Conservation (phyloP, 345 rosid species). For the Eutrema japonicum region DNA sequence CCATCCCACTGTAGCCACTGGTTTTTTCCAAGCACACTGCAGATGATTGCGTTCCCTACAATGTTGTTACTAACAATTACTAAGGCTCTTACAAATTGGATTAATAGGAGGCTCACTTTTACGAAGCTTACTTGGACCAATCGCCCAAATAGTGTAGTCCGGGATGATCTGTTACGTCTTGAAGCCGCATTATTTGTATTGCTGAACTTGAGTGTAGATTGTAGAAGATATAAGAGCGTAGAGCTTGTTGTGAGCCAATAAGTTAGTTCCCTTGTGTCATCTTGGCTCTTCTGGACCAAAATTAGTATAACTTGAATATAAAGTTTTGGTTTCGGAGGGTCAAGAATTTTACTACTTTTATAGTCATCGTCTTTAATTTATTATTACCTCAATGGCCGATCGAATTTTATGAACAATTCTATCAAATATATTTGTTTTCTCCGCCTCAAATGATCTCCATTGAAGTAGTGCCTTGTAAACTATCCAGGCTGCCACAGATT, state of each 20-base stretch:
- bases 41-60: slow-evolving; percentile 55
- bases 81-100: slow-evolving; percentile 15
- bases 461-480: slow-evolving; percentile 61
- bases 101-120: slow-evolving; percentile 21
- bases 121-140: slow-evolving; percentile 53
- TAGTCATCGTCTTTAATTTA: neutral
- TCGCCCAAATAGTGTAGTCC: slow-evolving; percentile 53
- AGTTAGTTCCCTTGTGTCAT: slow-evolving; percentile 54
- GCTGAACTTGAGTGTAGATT: slow-evolving; percentile 64
- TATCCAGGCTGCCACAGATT: slow-evolving; percentile 61
- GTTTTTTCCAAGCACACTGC: slow-evolving; percentile 54
- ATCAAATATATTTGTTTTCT: slow-evolving; percentile 64
- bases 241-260: slow-evolving; percentile 74
- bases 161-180: slow-evolving; percentile 50
- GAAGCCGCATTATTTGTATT: slow-evolving; percentile 48
- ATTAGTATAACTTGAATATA: slow-evolving; percentile 30
- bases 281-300: slow-evolving; percentile 48
- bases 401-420: slow-evolving; percentile 57
- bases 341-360: neutral
- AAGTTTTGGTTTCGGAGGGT: neutral
- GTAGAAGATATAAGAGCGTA: slow-evolving; percentile 63
- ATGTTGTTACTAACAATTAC: slow-evolving; percentile 22
- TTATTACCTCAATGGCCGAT: slow-evolving; percentile 55
- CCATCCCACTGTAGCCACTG: slow-evolving; percentile 66
- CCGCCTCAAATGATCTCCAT: slow-evolving; percentile 74